Conservation (phyloP, 2,329 filamentous ascomycete species). For the Botrytis tulipae region DNA sequence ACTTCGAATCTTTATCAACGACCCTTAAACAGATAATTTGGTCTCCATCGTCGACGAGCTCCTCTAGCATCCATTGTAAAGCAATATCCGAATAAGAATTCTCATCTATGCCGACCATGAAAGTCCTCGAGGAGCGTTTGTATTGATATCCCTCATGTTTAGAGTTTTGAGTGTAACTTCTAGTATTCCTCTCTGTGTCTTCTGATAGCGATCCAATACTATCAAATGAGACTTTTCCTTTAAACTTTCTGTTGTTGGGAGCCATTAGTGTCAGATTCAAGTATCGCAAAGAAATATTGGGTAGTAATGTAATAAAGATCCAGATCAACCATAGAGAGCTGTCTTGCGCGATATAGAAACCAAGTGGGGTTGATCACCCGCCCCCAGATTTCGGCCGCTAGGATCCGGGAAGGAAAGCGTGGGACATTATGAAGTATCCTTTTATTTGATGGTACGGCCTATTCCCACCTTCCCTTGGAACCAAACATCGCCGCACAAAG, state of each 20-base stretch:
- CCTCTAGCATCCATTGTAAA: slow-evolving; percentile 71
- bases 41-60: slow-evolving; percentile 74
- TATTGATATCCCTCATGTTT: slow-evolving; percentile 71
- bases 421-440: slow-evolving; percentile 15
- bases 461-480: background rate
- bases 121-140: slow-evolving; percentile 65
- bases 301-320: slow-evolving; percentile 4
- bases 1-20: slow-evolving; percentile 67
- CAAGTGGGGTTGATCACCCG: slow-evolving; percentile 23
- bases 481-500: background rate
- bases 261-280: slow-evolving; percentile 20
- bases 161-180: slow-evolving; percentile 67
- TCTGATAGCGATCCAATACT: slow-evolving; percentile 65
- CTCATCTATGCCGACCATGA: slow-evolving; percentile 69
- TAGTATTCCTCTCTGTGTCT: slow-evolving; percentile 54
- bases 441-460: background rate
- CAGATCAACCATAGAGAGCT: slow-evolving; percentile 1
- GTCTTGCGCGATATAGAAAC: slow-evolving; percentile 16
- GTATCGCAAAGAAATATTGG: background rate
- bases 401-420: slow-evolving; percentile 16
- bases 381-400: slow-evolving; percentile 18
- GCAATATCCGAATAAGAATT: slow-evolving; percentile 75
- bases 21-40: slow-evolving; percentile 72
- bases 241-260: slow-evolving; percentile 51
- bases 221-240: slow-evolving; percentile 70